A percentile compares a stretch with the other conserved stretches of the same genome.
These are phyloP conservation scores for Leptographium procerum DNA, from an alignment of 2,329 filamentous ascomycete genomes.

Conservation along the genomic window DNA sequence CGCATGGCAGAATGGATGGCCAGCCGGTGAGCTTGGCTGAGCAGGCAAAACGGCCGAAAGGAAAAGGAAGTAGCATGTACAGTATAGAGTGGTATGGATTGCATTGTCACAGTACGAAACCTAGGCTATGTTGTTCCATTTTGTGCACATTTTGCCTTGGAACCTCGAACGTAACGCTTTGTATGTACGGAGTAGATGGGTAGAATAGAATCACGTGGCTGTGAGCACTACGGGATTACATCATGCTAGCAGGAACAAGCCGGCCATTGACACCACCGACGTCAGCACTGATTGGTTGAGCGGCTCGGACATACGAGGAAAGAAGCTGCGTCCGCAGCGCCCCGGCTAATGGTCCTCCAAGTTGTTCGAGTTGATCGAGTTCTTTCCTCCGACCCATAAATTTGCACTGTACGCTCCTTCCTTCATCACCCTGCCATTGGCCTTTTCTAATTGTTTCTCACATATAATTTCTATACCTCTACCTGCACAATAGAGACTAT, in stretches of 20 bases:
- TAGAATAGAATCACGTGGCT: neutral
- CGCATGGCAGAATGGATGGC: neutral
- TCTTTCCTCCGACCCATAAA: neutral
- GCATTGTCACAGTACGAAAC: neutral
- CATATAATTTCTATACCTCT: neutral
- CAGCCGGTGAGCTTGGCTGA: neutral
- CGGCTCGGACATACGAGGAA: neutral
- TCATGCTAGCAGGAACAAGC: neutral
- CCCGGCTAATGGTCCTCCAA: neutral
- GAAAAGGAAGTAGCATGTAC: neutral
- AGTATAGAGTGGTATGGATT: neutral
- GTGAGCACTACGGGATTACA: neutral
- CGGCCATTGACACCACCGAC: neutral
- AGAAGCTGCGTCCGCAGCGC: neutral
- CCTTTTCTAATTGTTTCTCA: neutral
- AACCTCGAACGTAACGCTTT: too few relatives aligned
- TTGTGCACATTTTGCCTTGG: neutral
- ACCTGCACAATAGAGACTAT: constrained; percentile 26
- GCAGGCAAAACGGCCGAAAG: neutral
- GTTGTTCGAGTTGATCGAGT: too few relatives aligned
- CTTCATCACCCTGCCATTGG: neutral
- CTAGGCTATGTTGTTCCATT: neutral
- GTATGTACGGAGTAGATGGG: too few relatives aligned
- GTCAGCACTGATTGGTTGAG: neutral
- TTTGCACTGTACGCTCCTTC: neutral